phyloP scores from a whole-genome alignment of 148 eudicot species.

The Chenopodium suecicum region DNA sequence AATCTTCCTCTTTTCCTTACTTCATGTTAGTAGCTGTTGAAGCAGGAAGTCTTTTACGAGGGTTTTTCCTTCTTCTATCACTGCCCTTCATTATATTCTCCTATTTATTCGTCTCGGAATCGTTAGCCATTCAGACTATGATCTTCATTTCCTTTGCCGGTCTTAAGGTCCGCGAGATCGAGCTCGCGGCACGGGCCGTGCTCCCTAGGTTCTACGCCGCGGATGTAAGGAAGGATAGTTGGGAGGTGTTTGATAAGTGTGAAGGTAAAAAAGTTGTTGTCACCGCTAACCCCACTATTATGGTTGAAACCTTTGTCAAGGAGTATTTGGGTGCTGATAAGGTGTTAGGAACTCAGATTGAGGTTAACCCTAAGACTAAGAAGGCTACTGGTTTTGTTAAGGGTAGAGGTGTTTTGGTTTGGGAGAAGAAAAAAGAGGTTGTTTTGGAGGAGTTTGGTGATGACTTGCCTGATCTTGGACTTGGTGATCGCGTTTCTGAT shows the following conservation, averaged over 20 bases:
- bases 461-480: slow-evolving; percentile 63
- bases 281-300: slow-evolving; percentile 82
- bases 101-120: slow-evolving; percentile 76
- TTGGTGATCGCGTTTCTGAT: slow-evolving; percentile 89
- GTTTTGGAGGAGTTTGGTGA: slow-evolving; percentile 78
- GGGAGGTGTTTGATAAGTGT: slow-evolving; percentile 64
- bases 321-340: slow-evolving; percentile 85
- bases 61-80: slow-evolving; percentile 62
- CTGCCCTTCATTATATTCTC: slow-evolving; percentile 71
- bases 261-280: slow-evolving; percentile 64
- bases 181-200: slow-evolving; percentile 81
- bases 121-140: slow-evolving; percentile 73
- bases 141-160: slow-evolving; percentile 75
- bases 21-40: slow-evolving; percentile 88
- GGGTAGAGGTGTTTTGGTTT: slow-evolving; percentile 73
- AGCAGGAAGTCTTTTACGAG: slow-evolving; percentile 85
- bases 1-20: slow-evolving; percentile 80
- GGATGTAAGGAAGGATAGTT: slow-evolving; percentile 82
- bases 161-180: slow-evolving; percentile 67
- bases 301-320: slow-evolving; percentile 88
- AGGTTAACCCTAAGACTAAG: slow-evolving; percentile 74
- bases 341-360: slow-evolving; percentile 88
- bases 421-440: slow-evolving; percentile 64
- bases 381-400: slow-evolving; percentile 80
- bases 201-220: slow-evolving; percentile 83